phyloP scores from a whole-genome alignment of 2,329 filamentous ascomycete species.

The Xylaria sp. region DNA sequence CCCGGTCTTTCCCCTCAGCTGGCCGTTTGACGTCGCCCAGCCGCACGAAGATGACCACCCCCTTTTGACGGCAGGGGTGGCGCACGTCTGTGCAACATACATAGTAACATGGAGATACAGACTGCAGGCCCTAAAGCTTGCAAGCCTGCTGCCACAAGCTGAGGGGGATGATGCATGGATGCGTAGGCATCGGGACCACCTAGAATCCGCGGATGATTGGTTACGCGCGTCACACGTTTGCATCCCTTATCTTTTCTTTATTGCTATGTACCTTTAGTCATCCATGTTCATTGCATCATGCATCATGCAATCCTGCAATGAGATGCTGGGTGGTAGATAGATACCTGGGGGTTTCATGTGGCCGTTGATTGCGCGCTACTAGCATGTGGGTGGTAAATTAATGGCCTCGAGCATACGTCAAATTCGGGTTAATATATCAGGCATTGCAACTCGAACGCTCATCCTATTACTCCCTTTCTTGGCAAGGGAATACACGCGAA shows the following conservation, averaged over 20 bases:
- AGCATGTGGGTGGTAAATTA: neutral
- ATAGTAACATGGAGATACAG: constrained; percentile 25
- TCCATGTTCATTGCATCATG: neutral
- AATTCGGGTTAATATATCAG: neutral
- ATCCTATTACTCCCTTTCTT: neutral
- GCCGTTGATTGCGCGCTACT: neutral
- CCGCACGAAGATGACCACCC: constrained; percentile 32
- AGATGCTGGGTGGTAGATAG: constrained; percentile 7
- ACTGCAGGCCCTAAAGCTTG: too few relatives aligned
- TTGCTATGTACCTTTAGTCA: neutral
- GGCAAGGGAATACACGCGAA: neutral
- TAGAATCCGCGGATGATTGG: constrained; percentile 27
- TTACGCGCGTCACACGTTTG: constrained; percentile 1
- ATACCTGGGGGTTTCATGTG: neutral
- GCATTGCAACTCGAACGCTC: neutral
- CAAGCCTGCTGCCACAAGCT: constrained; percentile 20
- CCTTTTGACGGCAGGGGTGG: constrained; percentile 26
- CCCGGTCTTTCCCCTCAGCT: constrained; percentile 29
- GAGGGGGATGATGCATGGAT: constrained; percentile 4
- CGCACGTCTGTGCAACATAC: constrained; percentile 22
- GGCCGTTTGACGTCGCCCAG: constrained; percentile 26
- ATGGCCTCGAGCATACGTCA: neutral
- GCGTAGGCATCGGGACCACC: constrained; percentile 7
- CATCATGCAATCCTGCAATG: neutral
- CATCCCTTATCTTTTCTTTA: constrained; percentile 26